Percentiles rank a stretch among this genome's conserved stretches.
phyloP scores from a whole-genome alignment of 2,329 filamentous ascomycete species.

The Incumbomyces lentus region DNA sequence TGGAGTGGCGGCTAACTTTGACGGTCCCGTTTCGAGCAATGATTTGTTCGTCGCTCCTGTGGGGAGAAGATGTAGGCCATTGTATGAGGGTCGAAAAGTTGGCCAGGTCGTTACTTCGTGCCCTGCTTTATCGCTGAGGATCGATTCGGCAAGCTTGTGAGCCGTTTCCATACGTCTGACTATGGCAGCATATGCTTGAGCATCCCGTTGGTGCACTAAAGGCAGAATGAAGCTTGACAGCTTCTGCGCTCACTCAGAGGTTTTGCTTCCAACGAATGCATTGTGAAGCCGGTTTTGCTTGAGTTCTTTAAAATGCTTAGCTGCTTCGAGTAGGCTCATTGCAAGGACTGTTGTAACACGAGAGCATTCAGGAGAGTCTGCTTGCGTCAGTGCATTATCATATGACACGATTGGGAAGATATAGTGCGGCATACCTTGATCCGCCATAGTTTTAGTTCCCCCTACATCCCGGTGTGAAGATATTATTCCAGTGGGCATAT shows the following conservation, averaged over 20 bases:
- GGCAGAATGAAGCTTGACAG: conserved; percentile 13
- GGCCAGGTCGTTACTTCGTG: not conserved
- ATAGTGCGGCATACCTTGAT: no score
- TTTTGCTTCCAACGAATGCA: conserved; percentile 2
- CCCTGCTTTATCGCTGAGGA: not conserved
- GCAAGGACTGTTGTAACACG: no score
- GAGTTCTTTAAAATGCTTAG: conserved; percentile 9
- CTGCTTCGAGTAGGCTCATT: conserved; percentile 7
- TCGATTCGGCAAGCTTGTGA: not conserved
- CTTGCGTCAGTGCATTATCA: no score
- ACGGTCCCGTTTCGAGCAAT: no score
- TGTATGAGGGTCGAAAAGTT: not conserved
- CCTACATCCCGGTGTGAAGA: no score
- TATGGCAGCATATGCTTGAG: not conserved
- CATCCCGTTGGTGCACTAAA: conserved; percentile 10
- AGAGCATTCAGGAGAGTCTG: no score
- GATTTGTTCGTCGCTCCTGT: not conserved
- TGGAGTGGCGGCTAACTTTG: no score
- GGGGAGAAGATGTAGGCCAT: not conserved
- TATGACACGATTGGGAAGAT: no score
- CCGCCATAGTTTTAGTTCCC: no score
- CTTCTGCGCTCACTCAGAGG: conserved; percentile 8
- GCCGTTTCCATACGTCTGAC: not conserved
- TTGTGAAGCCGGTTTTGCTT: conserved; percentile 7
- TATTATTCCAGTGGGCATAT: no score